These are phyloP conservation scores for Pyrus betulifolia DNA, from an alignment of 306 rosid species.

Conservation along the genomic window DNA sequence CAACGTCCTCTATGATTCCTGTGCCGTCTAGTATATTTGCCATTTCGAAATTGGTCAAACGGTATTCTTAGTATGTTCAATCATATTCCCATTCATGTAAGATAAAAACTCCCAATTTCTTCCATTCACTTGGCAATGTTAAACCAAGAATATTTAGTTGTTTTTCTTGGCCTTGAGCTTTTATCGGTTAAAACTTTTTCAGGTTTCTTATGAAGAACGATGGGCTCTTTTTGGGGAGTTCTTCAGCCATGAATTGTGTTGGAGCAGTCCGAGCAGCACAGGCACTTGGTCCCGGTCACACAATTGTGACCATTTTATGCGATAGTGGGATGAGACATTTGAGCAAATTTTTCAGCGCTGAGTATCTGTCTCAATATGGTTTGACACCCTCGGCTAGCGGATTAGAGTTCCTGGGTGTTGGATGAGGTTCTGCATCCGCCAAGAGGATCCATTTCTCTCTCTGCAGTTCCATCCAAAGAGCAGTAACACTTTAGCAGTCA, in stretches of 20 bases:
- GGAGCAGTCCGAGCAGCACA: conserved; percentile 83
- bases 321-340: conserved; percentile 93
- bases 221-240: conserved; percentile 82
- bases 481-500: background rate
- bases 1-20: background rate
- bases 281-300: conserved; percentile 74
- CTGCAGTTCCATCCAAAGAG: background rate
- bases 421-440: conserved; percentile 17
- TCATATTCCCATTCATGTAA: background rate
- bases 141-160: background rate
- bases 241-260: conserved; percentile 91
- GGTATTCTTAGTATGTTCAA: background rate
- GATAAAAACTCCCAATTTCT: background rate
- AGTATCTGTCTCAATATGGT: conserved; percentile 57
- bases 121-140: background rate
- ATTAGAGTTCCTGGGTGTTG: conserved; percentile 58
- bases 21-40: background rate
- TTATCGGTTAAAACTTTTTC: background rate
- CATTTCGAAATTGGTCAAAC: background rate
- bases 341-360: conserved; percentile 66
- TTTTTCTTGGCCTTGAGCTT: background rate
- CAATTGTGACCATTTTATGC: conserved; percentile 82
- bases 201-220: conserved; percentile 81
- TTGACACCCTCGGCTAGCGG: conserved; percentile 67
- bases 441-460: background rate